phyloP scores from a whole-genome alignment of 345 rosid genomes.

The Erucastrum elatum region DNA sequence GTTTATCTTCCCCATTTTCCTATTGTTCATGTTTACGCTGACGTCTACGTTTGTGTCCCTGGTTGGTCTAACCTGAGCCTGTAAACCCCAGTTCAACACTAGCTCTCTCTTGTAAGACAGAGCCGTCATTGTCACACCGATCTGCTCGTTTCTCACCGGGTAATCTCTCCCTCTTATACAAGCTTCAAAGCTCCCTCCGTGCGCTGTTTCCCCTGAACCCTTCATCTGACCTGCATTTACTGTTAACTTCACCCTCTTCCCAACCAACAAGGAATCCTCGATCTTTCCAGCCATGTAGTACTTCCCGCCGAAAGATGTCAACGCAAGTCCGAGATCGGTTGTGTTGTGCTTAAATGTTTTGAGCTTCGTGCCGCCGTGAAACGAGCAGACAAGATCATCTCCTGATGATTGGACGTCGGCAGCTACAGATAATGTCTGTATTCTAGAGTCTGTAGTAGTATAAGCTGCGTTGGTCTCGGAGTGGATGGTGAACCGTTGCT shows the following conservation, averaged over 20 bases:
- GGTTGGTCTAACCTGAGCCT: conserved; percentile 62
- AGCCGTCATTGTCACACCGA: conserved; percentile 59
- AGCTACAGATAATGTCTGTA: conserved; percentile 60
- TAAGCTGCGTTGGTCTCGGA: conserved; percentile 73
- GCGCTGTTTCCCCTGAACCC: conserved; percentile 60
- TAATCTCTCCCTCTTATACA: conserved; percentile 73
- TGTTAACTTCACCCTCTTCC: conserved; percentile 66
- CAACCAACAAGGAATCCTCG: conserved; percentile 68
- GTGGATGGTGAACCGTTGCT: conserved; percentile 69
- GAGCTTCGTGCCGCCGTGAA: conserved; percentile 61
- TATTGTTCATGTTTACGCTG: conserved; percentile 67
- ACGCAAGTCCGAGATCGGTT: conserved; percentile 58
- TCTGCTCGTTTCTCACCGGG: conserved; percentile 65
- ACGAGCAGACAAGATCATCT: conserved; percentile 66
- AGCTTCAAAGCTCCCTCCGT: conserved; percentile 77
- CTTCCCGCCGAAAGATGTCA: conserved; percentile 65
- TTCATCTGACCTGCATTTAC: conserved; percentile 68
- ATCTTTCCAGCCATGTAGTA: conserved; percentile 71
- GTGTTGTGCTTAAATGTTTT: conserved; percentile 60
- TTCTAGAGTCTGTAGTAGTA: conserved; percentile 45
- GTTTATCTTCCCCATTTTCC: conserved; percentile 70
- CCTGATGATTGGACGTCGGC: conserved; percentile 80
- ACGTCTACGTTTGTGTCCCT: conserved; percentile 55
- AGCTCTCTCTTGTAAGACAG: conserved; percentile 68
- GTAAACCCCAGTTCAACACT: conserved; percentile 69